These are phyloP conservation scores for Cutaneotrichosporon curvatum DNA, from an alignment of 1,284 basidiomycete species.

Conservation along the genomic window DNA sequence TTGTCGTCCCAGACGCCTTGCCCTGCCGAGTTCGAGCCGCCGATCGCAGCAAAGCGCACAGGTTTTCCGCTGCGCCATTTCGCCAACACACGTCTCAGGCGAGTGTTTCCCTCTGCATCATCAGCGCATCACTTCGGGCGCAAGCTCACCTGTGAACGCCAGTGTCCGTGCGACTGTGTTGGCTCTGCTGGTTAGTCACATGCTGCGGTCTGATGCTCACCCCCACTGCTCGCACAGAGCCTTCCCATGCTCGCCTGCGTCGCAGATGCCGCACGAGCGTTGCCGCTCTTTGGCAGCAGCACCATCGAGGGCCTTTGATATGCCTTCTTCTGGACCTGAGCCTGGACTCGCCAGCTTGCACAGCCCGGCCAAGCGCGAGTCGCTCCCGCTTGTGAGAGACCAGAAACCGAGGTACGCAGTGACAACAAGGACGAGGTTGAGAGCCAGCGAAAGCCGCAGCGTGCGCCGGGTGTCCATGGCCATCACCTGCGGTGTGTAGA, in stretches of 20 bases:
- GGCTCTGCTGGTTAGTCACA: neutral
- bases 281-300: too few relatives aligned
- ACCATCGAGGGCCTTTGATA: too few relatives aligned
- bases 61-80: slow-evolving; percentile 18
- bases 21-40: slow-evolving; percentile 31
- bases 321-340: neutral
- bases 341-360: neutral
- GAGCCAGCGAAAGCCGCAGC: slow-evolving; percentile 2
- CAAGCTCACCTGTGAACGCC: slow-evolving; percentile 1
- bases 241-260: neutral
- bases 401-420: slow-evolving; percentile 1
- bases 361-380: neutral
- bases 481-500: too few relatives aligned
- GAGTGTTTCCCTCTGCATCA: slow-evolving; percentile 10
- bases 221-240: slow-evolving; percentile 1
- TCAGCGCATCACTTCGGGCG: neutral
- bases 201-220: neutral
- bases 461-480: neutral
- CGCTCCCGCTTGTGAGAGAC: neutral
- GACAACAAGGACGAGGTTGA: slow-evolving; percentile 1
- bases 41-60: slow-evolving; percentile 21
- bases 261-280: slow-evolving; percentile 5
- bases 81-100: slow-evolving; percentile 17
- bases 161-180: slow-evolving; percentile 10
- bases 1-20: slow-evolving; percentile 18